These are phyloP conservation scores for Fusarium sp. DNA, from an alignment of 2,329 filamentous ascomycete genomes.

Conservation along the genomic window DNA sequence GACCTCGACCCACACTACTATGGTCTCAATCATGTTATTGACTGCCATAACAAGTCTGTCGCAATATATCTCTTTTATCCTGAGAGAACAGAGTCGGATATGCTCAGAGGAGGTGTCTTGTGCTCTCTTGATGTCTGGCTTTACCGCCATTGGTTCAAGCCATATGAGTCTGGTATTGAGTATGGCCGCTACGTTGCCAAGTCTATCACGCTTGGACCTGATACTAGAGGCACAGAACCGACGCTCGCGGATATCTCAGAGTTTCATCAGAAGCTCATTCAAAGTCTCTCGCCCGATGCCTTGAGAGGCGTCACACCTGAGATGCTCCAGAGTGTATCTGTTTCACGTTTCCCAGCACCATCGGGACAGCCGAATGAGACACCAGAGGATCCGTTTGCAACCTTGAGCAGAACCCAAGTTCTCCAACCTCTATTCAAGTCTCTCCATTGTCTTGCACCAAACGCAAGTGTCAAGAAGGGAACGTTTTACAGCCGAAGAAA, in stretches of 20 bases:
- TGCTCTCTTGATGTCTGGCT: conserved; percentile 13
- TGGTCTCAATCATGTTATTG: neutral
- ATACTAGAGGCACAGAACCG: neutral
- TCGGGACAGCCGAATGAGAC: neutral
- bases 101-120: neutral
- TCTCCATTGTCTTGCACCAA: neutral
- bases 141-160: conserved; percentile 12
- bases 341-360: neutral
- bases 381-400: neutral
- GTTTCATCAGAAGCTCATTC: neutral
- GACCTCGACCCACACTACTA: neutral
- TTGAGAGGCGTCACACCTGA: neutral
- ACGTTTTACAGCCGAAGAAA: neutral
- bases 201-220: neutral
- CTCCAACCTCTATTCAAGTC: neutral
- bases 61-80: conserved; percentile 4
- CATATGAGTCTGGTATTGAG: conserved; percentile 5
- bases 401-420: neutral
- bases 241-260: neutral
- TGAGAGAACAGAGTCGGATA: neutral
- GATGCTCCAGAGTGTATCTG: neutral
- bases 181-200: neutral
- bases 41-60: conserved; percentile 2
- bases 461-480: neutral
- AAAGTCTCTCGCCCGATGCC: neutral